A percentile compares a stretch with the other conserved stretches of the same genome.
phyloP scores from a whole-genome alignment of 257 asterid genomes.

The Ophiorrhiza pumila region DNA sequence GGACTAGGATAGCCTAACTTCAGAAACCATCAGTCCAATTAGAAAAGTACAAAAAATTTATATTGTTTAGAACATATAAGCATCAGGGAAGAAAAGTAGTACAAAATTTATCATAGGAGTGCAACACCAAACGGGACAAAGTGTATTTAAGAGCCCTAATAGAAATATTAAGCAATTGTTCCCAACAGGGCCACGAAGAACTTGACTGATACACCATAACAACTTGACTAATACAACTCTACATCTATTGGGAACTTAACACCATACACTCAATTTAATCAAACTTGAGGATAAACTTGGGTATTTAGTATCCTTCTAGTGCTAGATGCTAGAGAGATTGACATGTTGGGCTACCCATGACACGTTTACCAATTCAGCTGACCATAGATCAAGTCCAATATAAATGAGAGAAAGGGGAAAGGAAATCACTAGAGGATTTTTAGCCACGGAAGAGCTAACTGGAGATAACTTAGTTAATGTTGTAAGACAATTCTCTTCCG shows the following conservation, averaged over 20 bases:
- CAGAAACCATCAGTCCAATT: too few species aligned
- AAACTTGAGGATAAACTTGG: background rate
- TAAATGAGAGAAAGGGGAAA: background rate
- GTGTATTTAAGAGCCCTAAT: too few species aligned
- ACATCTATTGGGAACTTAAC: background rate
- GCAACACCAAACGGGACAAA: too few species aligned
- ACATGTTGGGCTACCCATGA: background rate
- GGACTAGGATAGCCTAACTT: too few species aligned
- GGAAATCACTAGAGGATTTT: background rate
- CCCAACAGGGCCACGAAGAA: too few species aligned
- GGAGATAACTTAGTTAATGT: background rate
- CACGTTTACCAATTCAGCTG: background rate
- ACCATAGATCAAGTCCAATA: background rate
- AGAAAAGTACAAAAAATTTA: too few species aligned
- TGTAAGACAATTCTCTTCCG: background rate
- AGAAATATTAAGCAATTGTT: too few species aligned
- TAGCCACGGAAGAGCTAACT: background rate
- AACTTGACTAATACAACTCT: background rate
- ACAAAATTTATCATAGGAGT: too few species aligned
- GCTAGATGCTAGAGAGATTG: background rate
- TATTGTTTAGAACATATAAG: too few species aligned
- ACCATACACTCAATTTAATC: background rate
- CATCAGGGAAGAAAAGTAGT: too few species aligned
- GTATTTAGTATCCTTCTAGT: background rate
- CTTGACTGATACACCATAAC: background rate